Percentiles rank a stretch among this genome's conserved stretches.
Conservation (phyloP, 148 eudicot genomes). For the Talinum fruticosum region DNA sequence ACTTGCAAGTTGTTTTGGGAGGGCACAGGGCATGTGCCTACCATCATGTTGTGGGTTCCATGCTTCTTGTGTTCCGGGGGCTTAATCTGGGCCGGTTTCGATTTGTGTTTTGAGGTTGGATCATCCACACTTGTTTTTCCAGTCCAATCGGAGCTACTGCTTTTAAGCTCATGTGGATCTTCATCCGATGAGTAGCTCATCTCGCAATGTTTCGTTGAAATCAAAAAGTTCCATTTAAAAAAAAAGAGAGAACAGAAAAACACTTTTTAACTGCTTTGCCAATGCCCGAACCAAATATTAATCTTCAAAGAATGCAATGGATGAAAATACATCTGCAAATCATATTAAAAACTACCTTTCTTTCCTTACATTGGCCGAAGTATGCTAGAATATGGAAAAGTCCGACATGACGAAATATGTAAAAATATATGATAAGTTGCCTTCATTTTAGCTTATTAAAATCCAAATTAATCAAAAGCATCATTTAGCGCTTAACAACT, state of each 20-base stretch:
- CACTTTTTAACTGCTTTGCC: background rate
- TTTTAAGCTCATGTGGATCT: constrained; percentile 27
- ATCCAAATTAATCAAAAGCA: too few species aligned
- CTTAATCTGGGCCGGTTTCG: background rate
- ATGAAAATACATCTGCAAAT: background rate
- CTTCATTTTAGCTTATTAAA: too few species aligned
- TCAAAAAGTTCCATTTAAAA: background rate
- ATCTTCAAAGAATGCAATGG: background rate
- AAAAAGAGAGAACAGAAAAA: background rate
- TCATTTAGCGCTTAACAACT: too few species aligned
- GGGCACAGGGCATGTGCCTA: background rate
- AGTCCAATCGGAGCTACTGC: constrained; percentile 23
- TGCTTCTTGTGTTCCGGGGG: constrained; percentile 22
- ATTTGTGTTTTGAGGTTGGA: background rate
- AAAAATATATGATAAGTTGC: too few species aligned
- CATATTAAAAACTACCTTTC: background rate
- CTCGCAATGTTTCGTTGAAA: constrained; percentile 23
- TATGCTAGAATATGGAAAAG: background rate
- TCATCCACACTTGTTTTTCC: constrained; percentile 22
- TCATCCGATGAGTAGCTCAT: constrained; percentile 41
- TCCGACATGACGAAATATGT: background rate
- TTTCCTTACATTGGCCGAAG: background rate
- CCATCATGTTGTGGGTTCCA: constrained; percentile 10
- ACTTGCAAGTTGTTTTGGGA: constrained; percentile 18
- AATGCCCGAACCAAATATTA: background rate